A percentile compares a stretch with the other conserved stretches of the same genome.
Conservation (phyloP, 805 yeast genomes). For the Wickerhamomyces xylosicus region DNA sequence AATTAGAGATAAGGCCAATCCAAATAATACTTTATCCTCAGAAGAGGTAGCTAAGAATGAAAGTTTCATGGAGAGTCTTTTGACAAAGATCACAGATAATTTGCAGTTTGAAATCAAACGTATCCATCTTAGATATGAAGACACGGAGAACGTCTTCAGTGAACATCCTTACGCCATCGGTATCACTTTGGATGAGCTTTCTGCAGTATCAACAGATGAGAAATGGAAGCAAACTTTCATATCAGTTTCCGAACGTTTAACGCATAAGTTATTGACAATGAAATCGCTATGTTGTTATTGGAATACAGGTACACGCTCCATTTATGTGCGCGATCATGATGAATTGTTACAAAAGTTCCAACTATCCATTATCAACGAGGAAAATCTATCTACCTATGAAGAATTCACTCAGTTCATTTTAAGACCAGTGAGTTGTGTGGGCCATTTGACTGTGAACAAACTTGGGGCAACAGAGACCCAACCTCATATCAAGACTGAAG, state of each 20-base stretch:
- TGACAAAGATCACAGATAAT: slow-evolving; percentile 88
- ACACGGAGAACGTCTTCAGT: slow-evolving; percentile 54
- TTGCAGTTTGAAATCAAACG: slow-evolving; percentile 84
- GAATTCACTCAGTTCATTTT: slow-evolving; percentile 43
- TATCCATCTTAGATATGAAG: slow-evolving; percentile 90
- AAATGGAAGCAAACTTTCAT: slow-evolving; percentile 82
- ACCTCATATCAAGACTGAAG: slow-evolving; percentile 66
- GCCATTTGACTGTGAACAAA: slow-evolving; percentile 75
- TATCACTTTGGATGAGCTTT: slow-evolving; percentile 69
- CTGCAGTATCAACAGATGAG: slow-evolving; percentile 84
- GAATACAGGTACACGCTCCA: slow-evolving; percentile 55
- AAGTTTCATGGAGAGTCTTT: slow-evolving; percentile 75
- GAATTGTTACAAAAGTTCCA: slow-evolving; percentile 39
- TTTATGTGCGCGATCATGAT: slow-evolving; percentile 37
- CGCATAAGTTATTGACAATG: slow-evolving; percentile 70
- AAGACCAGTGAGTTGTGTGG: slow-evolving; percentile 84
- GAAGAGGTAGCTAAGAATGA: slow-evolving; percentile 47
- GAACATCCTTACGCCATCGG: slow-evolving; percentile 77
- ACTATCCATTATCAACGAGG: slow-evolving; percentile 27
- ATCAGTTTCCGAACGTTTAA: slow-evolving; percentile 50
- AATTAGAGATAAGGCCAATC: slow-evolving; percentile 34
- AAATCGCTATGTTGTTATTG: slow-evolving; percentile 72
- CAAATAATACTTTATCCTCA: slow-evolving; percentile 22
- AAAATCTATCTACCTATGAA: slow-evolving; percentile 22
- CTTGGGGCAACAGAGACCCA: slow-evolving; percentile 54